Conservation (phyloP, 805 yeast genomes). For the Myxozyma mucilagina region DNA sequence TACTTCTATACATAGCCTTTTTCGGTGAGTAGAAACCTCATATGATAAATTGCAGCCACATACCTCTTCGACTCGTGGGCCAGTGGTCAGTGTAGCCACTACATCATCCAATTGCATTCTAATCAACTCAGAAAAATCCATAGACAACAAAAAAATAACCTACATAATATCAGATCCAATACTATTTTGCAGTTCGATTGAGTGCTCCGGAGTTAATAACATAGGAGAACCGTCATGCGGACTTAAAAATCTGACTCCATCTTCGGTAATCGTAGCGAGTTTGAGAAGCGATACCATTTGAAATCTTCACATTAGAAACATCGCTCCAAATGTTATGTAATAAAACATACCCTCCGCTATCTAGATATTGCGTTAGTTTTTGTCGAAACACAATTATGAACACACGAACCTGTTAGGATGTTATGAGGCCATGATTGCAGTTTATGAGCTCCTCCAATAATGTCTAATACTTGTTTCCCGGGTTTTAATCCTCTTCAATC, state of each 20-base stretch:
- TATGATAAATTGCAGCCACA: too few relatives aligned
- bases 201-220: conserved; percentile 50
- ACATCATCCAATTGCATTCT: conserved; percentile 51
- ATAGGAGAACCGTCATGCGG: conserved; percentile 51
- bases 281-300: conserved; percentile 50
- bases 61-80: conserved; percentile 47
- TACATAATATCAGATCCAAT: conserved; percentile 49
- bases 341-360: conserved; percentile 43
- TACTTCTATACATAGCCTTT: conserved; percentile 46
- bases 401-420: conserved; percentile 40
- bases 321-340: too few relatives aligned
- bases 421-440: conserved; percentile 47
- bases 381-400: background rate
- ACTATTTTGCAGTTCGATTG: conserved; percentile 48
- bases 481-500: conserved; percentile 43
- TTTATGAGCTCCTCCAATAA: conserved; percentile 48
- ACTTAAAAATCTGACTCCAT: conserved; percentile 48
- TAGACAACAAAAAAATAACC: background rate
- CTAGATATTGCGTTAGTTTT: conserved; percentile 22
- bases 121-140: background rate
- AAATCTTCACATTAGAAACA: conserved; percentile 33
- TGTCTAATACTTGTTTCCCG: conserved; percentile 46
- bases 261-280: conserved; percentile 49
- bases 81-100: conserved; percentile 47
- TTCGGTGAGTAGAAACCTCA: background rate